Conservation (phyloP, 1,284 basidiomycete species). For the Rhodotorula sp. region DNA sequence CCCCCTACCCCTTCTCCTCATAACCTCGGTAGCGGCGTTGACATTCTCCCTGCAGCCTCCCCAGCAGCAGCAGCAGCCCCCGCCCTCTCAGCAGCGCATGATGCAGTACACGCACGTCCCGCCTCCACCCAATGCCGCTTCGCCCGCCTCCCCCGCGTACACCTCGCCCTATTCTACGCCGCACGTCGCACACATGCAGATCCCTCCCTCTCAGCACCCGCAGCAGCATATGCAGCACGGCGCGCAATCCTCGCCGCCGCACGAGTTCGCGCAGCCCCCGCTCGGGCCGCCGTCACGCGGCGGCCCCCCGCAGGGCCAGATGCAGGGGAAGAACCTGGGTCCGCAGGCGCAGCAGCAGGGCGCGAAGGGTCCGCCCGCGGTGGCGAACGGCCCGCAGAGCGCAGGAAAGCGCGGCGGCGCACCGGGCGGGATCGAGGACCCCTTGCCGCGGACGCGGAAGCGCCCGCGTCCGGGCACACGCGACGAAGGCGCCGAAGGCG, state of each 20-base stretch:
- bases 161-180: slow-evolving; percentile 35
- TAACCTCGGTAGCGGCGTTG: neutral
- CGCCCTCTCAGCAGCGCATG: neutral
- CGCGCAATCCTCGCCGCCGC: slow-evolving; percentile 12
- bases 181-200: slow-evolving; percentile 19
- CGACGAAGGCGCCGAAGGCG: slow-evolving; percentile 23
- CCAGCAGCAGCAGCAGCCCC: neutral
- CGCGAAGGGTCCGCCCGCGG: slow-evolving; percentile 15
- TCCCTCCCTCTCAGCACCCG: slow-evolving; percentile 9
- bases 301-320: no score
- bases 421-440: slow-evolving; percentile 23
- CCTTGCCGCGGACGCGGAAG: slow-evolving; percentile 35
- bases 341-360: neutral
- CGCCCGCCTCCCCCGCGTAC: slow-evolving; percentile 39
- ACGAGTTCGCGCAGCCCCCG: slow-evolving; percentile 11
- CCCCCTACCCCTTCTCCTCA: neutral
- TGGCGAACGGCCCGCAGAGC: neutral
- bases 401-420: slow-evolving; percentile 22
- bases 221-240: slow-evolving; percentile 3
- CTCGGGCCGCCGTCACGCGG: neutral
- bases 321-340: neutral
- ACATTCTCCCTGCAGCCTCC: neutral
- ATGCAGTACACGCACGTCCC: neutral
- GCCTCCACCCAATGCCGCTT: slow-evolving; percentile 3
- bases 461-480: slow-evolving; percentile 23